Evolutionary conservation across 2,329 filamentous ascomycete genomes (phyloP).

Genomic region (Sporothrix dimorphospora): DNA sequence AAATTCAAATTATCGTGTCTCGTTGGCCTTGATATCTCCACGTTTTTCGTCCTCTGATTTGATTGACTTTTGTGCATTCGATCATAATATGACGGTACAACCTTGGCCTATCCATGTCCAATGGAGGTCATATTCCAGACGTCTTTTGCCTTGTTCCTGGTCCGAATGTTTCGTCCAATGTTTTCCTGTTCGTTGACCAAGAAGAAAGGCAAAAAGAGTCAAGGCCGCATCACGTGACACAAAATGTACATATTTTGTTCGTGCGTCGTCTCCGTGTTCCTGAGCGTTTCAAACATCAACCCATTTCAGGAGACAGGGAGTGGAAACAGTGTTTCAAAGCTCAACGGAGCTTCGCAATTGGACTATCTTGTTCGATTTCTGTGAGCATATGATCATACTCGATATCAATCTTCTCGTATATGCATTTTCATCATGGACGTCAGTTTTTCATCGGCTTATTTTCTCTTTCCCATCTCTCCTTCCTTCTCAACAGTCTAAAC

Average conservation of each 20-base stretch:
- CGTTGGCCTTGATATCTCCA: background rate
- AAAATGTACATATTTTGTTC: background rate
- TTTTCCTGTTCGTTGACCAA: background rate
- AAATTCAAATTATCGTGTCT: background rate
- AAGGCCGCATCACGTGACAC: constrained; percentile 12
- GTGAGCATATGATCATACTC: background rate
- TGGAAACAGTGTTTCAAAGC: constrained; percentile 22
- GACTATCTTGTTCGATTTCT: background rate
- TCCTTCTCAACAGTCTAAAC: background rate
- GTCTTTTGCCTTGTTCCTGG: background rate
- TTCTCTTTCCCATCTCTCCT: background rate
- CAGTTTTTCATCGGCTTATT: background rate
- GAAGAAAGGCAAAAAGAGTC: background rate
- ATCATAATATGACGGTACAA: background rate
- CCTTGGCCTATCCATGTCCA: too few species aligned
- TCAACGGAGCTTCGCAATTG: background rate
- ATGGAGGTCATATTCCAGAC: background rate
- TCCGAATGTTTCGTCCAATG: background rate
- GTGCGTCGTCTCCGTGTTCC: background rate
- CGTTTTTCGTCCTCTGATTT: background rate
- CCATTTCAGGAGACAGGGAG: constrained; percentile 18
- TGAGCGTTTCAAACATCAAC: constrained; percentile 24
- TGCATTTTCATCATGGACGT: constrained; percentile 6
- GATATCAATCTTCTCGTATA: background rate
- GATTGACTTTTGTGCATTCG: background rate